Conservation (phyloP, 306 rosid genomes). For the Vigna angularis region DNA sequence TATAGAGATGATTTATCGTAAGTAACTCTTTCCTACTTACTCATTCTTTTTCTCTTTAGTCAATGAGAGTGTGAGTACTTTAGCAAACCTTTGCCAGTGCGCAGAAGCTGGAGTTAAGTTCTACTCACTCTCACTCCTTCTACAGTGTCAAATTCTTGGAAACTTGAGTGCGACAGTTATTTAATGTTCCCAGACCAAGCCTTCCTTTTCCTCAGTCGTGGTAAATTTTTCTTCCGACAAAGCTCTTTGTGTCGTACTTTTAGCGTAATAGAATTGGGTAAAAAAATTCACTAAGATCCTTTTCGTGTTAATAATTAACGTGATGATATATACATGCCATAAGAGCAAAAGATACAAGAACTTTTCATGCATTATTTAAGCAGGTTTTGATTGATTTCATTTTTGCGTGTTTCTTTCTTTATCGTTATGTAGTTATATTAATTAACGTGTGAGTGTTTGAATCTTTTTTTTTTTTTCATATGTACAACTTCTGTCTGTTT, state of each 20-base stretch:
- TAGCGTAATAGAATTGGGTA: conserved; percentile 22
- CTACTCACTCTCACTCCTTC: conserved; percentile 16
- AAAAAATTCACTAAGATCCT: neutral
- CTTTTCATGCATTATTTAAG: neutral
- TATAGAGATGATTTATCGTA: neutral
- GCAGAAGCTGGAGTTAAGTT: conserved; percentile 41
- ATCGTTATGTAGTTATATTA: neutral
- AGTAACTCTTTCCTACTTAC: conserved; percentile 28
- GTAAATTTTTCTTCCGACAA: conserved; percentile 52
- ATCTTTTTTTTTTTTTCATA: neutral
- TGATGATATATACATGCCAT: neutral
- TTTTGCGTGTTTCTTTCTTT: neutral
- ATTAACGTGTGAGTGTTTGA: neutral
- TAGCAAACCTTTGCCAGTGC: conserved; percentile 39
- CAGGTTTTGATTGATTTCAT: neutral
- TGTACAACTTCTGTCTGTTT: neutral
- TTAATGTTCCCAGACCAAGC: conserved; percentile 30
- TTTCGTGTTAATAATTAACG: neutral
- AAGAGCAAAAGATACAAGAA: neutral
- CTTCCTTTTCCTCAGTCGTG: conserved; percentile 40
- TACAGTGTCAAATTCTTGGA: conserved; percentile 42
- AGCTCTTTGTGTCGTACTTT: conserved; percentile 36
- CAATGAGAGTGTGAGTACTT: conserved; percentile 45
- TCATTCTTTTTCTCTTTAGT: conserved; percentile 40
- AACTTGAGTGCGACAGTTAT: conserved; percentile 51